phyloP scores from a whole-genome alignment of 306 rosid species.

The Phaseolus lunatus region DNA sequence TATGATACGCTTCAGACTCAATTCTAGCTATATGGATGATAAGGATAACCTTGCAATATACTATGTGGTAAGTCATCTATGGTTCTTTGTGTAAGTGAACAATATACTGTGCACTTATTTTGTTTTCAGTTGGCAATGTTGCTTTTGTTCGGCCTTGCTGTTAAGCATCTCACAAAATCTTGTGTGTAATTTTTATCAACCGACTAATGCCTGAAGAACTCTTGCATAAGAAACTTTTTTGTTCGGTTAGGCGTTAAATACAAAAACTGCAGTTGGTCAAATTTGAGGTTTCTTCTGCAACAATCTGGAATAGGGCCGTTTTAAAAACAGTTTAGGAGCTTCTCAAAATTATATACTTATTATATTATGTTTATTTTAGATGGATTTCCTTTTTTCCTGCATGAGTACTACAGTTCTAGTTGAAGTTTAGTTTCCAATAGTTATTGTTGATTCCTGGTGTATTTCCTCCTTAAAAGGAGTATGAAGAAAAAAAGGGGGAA shows the following conservation, averaged over 20 bases:
- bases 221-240: not conserved
- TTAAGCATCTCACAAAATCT: constrained; percentile 13
- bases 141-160: not conserved
- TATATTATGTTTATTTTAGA: not conserved
- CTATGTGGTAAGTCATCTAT: constrained; percentile 62
- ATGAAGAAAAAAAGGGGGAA: not conserved
- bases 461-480: constrained; percentile 1
- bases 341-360: not conserved
- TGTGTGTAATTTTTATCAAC: constrained; percentile 11
- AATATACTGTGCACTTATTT: not conserved
- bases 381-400: not conserved
- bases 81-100: not conserved
- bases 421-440: not conserved
- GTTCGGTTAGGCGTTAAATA: not conserved
- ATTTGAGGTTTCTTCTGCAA: constrained; percentile 24
- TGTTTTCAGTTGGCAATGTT: not conserved
- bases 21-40: constrained; percentile 70
- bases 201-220: constrained; percentile 1
- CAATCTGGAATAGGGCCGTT: not conserved
- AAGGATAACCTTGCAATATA: constrained; percentile 69
- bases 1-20: constrained; percentile 69
- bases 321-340: not conserved
- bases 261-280: not conserved
- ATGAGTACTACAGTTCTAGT: not conserved
- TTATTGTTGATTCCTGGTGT: constrained; percentile 3